phyloP scores from a whole-genome alignment of 2,329 filamentous ascomycete genomes.

The Chaetoscypha palmicola region DNA sequence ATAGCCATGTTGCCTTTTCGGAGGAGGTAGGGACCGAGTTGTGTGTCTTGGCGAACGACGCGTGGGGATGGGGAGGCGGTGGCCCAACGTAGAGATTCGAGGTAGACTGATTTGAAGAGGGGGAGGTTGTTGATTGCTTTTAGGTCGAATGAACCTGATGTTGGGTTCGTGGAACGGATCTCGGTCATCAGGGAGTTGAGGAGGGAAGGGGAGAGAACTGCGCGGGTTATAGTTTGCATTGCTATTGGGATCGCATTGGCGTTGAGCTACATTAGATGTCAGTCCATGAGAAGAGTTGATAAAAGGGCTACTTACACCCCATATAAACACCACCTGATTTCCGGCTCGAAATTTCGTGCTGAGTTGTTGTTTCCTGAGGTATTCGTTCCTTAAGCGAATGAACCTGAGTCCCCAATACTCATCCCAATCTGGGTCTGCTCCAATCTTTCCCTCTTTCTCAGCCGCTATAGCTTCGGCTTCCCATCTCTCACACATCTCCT shows the following conservation, averaged over 20 bases:
- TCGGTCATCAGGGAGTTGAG: slow-evolving; percentile 7
- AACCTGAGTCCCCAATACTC: slow-evolving; percentile 13
- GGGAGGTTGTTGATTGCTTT: slow-evolving; percentile 4
- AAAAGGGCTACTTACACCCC: slow-evolving; percentile 10
- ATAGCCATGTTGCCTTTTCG: slow-evolving; percentile 15
- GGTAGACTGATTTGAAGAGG: slow-evolving; percentile 10
- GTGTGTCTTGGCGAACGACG: slow-evolving; percentile 10
- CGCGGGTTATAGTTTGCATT: slow-evolving; percentile 11
- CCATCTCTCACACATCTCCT: slow-evolving; percentile 11
- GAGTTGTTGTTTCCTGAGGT: slow-evolving; percentile 7
- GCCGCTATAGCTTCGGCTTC: slow-evolving; percentile 12
- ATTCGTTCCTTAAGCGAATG: slow-evolving; percentile 5
- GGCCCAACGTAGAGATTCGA: slow-evolving; percentile 15
- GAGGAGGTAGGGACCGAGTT: slow-evolving; percentile 10
- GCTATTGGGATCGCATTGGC: slow-evolving; percentile 14
- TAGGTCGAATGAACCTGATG: slow-evolving; percentile 6
- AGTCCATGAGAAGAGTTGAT: background rate
- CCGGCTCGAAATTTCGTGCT: slow-evolving; percentile 12
- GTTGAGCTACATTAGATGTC: slow-evolving; percentile 3
- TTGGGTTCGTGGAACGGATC: slow-evolving; percentile 1
- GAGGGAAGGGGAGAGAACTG: slow-evolving; percentile 5
- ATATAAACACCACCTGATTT: slow-evolving; percentile 13
- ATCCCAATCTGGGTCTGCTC: slow-evolving; percentile 11
- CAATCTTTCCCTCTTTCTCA: slow-evolving; percentile 7
- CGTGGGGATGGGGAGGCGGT: slow-evolving; percentile 14